These are phyloP conservation scores for Russula olivacea DNA, from an alignment of 768 basidiomycete species.

Conservation along the genomic window DNA sequence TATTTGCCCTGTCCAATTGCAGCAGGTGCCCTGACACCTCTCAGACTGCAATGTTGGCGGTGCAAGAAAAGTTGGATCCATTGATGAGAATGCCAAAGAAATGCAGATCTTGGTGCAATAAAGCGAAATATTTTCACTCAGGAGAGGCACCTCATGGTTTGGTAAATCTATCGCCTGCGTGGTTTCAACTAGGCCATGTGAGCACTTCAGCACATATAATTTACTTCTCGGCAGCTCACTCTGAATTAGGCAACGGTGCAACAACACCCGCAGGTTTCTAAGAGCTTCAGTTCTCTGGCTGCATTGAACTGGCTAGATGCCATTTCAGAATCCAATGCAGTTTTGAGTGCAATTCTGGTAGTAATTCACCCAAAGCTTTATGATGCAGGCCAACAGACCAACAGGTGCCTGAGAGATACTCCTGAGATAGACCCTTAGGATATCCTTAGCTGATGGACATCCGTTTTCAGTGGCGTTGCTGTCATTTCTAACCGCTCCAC, in stretches of 20 bases:
- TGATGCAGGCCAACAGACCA: background rate
- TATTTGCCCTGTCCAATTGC: background rate
- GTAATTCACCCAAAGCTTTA: background rate
- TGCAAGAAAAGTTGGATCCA: no score
- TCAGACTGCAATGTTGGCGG: no score
- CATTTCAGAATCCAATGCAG: background rate
- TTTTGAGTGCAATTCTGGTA: background rate
- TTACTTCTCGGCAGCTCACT: background rate
- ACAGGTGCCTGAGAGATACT: background rate
- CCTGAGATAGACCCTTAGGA: background rate
- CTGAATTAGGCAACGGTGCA: background rate
- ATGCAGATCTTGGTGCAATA: background rate
- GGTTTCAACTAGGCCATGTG: background rate
- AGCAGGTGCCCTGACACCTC: background rate
- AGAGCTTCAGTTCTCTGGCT: accelerated
- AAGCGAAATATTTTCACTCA: background rate
- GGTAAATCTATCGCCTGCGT: background rate
- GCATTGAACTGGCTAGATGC: background rate
- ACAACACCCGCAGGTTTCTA: background rate
- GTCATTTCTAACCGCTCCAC: background rate
- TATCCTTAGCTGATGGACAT: background rate
- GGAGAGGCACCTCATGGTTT: background rate
- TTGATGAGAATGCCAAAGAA: background rate
- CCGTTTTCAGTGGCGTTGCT: background rate
- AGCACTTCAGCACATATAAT: background rate